A percentile compares a stretch with the other conserved stretches of the same genome.
phyloP scores from a whole-genome alignment of 768 basidiomycete genomes.

The Tylopilus vinaceipallidus region DNA sequence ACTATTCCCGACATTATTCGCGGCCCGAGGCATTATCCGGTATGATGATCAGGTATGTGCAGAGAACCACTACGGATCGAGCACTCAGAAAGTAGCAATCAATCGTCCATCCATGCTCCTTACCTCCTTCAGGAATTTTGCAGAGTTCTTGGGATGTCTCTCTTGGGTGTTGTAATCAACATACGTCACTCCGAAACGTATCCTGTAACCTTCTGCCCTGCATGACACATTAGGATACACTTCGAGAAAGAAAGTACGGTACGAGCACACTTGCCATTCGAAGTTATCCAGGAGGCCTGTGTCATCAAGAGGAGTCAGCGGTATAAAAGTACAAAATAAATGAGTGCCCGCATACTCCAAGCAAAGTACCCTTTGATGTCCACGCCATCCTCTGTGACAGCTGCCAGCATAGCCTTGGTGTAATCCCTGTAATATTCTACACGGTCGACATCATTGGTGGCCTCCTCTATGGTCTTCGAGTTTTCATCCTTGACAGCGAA shows the following conservation, averaged over 20 bases:
- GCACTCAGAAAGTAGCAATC: neutral
- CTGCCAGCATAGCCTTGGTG: slow-evolving; percentile 51
- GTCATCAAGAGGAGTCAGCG: neutral
- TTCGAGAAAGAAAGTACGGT: neutral
- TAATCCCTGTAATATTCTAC: slow-evolving; percentile 67
- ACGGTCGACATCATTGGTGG: slow-evolving; percentile 58
- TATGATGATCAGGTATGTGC: neutral
- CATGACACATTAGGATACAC: neutral
- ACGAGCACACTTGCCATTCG: slow-evolving; percentile 50
- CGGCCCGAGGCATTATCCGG: too few relatives aligned
- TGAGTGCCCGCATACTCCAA: slow-evolving; percentile 51
- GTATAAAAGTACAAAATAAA: neutral
- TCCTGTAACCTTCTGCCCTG: slow-evolving; percentile 65
- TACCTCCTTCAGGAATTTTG: slow-evolving; percentile 57
- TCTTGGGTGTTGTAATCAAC: slow-evolving; percentile 72
- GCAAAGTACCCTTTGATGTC: slow-evolving; percentile 67
- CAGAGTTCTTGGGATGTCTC: slow-evolving; percentile 65
- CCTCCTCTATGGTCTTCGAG: slow-evolving; percentile 50
- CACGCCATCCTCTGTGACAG: slow-evolving; percentile 65
- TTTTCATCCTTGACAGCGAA: slow-evolving; percentile 71
- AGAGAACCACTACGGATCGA: slow-evolving; percentile 5
- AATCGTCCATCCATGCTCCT: slow-evolving; percentile 7
- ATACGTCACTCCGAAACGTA: slow-evolving; percentile 72
- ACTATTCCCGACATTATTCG: too few relatives aligned
- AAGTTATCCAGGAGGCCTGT: slow-evolving; percentile 73